Conservation (phyloP, 2,329 filamentous ascomycete species). For the Alternaria viburni region DNA sequence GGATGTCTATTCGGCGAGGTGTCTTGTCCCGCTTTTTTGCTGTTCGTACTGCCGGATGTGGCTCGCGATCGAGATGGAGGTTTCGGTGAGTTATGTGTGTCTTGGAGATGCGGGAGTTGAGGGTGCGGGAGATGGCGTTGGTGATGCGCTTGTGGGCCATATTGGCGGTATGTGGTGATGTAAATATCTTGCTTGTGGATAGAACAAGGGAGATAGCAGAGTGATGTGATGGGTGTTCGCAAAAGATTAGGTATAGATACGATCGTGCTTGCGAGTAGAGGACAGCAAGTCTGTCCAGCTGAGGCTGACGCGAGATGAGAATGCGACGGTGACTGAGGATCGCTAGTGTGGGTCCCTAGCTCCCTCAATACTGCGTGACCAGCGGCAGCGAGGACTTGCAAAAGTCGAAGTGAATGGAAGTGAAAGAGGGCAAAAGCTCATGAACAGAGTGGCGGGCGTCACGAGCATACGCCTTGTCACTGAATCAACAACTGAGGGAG, state of each 20-base stretch:
- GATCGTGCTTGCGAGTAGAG: not conserved
- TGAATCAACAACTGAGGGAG: no score
- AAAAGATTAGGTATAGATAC: fast-evolving
- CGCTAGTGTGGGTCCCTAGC: not conserved
- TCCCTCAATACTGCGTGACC: not conserved
- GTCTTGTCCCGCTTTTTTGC: not conserved
- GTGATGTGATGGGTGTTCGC: not conserved
- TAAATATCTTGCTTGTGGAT: fast-evolving
- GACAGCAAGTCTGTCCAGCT: not conserved
- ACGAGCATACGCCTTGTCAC: not conserved
- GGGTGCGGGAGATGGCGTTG: not conserved
- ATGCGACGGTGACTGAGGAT: not conserved
- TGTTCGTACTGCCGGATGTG: not conserved
- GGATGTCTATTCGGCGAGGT: not conserved
- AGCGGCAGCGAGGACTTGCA: not conserved
- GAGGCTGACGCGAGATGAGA: not conserved
- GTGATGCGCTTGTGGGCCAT: not conserved
- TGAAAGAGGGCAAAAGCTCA: not conserved
- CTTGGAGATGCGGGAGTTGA: not conserved
- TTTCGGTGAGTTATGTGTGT: not conserved
- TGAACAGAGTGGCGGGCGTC: fast-evolving
- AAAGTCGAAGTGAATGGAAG: not conserved
- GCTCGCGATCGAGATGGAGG: not conserved
- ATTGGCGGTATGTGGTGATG: not conserved
- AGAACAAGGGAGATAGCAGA: no score